phyloP scores from a whole-genome alignment of 208 protist species.

The Trichomonas gallinae region DNA sequence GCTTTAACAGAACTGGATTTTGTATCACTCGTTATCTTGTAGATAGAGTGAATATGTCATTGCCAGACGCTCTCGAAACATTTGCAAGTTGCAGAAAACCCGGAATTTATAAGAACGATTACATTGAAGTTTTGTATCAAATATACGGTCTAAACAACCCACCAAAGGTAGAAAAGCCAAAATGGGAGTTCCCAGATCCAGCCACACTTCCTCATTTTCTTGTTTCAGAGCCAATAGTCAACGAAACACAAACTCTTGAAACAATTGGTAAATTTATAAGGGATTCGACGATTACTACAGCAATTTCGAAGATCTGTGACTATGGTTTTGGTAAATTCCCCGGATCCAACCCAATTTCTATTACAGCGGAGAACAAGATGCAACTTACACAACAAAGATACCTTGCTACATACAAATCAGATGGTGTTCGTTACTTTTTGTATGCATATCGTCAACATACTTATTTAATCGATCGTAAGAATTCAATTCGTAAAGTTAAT shows the following conservation, averaged over 20 bases:
- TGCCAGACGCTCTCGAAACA: not conserved
- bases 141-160: not conserved
- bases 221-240: too few relatives aligned
- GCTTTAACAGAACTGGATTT: slow-evolving; percentile 10
- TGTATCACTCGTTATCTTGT: not conserved
- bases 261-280: too few relatives aligned
- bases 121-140: not conserved
- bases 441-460: not conserved
- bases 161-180: not conserved
- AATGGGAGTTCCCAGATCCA: not conserved
- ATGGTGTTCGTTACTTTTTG: not conserved
- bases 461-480: not conserved
- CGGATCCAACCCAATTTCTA: not conserved
- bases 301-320: not conserved
- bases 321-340: not conserved
- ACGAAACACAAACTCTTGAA: not conserved
- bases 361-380: not conserved
- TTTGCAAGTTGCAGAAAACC: not conserved
- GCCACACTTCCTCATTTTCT: not conserved
- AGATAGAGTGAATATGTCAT: not conserved
- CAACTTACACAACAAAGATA: not conserved
- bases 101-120: not conserved
- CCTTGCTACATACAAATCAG: not conserved
- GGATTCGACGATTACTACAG: not conserved
- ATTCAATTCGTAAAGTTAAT: not conserved